Conservation (phyloP, 202 grass and related monocot species). For the Sporobolus alterniflorus region DNA sequence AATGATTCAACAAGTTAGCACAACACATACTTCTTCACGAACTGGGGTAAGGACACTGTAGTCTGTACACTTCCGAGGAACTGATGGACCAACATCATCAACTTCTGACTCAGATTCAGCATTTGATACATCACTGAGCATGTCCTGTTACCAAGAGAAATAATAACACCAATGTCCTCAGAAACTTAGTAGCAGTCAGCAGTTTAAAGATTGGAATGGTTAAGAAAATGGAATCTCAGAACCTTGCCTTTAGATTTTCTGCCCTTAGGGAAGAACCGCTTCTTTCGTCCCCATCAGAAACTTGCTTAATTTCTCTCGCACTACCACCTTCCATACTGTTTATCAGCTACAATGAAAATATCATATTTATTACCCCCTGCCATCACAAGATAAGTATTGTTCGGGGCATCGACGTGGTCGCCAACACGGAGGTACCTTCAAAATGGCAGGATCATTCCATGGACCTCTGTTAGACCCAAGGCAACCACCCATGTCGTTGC, state of each 20-base stretch:
- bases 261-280: conserved; percentile 49
- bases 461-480: conserved; percentile 81
- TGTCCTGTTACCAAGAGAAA: conserved; percentile 43
- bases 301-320: conserved; percentile 46
- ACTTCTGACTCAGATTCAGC: conserved; percentile 63
- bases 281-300: conserved; percentile 61
- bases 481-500: conserved; percentile 67
- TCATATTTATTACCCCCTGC: not conserved
- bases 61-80: conserved; percentile 41
- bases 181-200: not conserved
- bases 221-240: conserved; percentile 31
- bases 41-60: conserved; percentile 58
- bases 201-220: conserved; percentile 2
- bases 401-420: not conserved
- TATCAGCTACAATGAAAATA: conserved; percentile 60
- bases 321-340: conserved; percentile 52
- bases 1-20: not conserved
- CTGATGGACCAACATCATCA: conserved; percentile 60
- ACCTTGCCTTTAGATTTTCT: conserved; percentile 71
- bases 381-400: not conserved
- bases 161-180: conserved; percentile 14
- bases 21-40: conserved; percentile 64
- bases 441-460: conserved; percentile 76
- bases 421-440: conserved; percentile 57
- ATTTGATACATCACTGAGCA: conserved; percentile 45